These are phyloP conservation scores for Agaricus subrufescens DNA, from an alignment of 768 basidiomycete genomes.

Conservation along the genomic window DNA sequence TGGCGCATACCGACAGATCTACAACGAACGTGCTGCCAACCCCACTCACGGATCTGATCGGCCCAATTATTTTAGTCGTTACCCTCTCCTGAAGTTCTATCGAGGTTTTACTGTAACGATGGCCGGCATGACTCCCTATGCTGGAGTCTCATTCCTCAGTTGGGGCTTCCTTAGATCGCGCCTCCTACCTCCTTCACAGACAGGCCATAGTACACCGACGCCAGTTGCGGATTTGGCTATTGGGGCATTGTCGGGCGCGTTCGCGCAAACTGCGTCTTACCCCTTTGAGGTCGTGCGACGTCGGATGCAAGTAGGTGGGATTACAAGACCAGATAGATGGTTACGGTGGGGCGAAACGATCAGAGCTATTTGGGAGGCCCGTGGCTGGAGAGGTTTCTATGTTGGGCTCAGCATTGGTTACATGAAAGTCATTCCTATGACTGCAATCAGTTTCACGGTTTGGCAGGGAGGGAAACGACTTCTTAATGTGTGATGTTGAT, in stretches of 20 bases:
- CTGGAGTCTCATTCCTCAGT: slow-evolving; percentile 89
- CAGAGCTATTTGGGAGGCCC: slow-evolving; percentile 52
- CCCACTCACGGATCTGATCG: slow-evolving; percentile 15
- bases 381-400: slow-evolving; percentile 88
- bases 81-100: slow-evolving; percentile 87
- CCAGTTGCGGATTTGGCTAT: slow-evolving; percentile 67
- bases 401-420: slow-evolving; percentile 90
- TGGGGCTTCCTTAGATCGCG: slow-evolving; percentile 76
- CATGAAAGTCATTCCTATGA: slow-evolving; percentile 95
- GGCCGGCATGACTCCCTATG: slow-evolving; percentile 91
- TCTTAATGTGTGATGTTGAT: slow-evolving; percentile 30
- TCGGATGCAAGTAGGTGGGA: slow-evolving; percentile 93
- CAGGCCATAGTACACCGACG: slow-evolving; percentile 32
- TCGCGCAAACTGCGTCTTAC: slow-evolving; percentile 88
- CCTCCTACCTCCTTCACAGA: slow-evolving; percentile 43
- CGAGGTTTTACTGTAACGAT: slow-evolving; percentile 95
- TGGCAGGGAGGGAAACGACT: slow-evolving; percentile 79
- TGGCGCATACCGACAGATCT: slow-evolving; percentile 59
- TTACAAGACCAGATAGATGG: slow-evolving; percentile 72
- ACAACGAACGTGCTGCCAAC: slow-evolving; percentile 51
- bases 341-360: slow-evolving; percentile 78
- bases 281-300: slow-evolving; percentile 92
- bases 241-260: slow-evolving; percentile 81
- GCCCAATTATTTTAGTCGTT: slow-evolving; percentile 44
- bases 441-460: slow-evolving; percentile 85